Conservation (phyloP, 352 stramenopile genomes). For the Phytophthora meadii region DNA sequence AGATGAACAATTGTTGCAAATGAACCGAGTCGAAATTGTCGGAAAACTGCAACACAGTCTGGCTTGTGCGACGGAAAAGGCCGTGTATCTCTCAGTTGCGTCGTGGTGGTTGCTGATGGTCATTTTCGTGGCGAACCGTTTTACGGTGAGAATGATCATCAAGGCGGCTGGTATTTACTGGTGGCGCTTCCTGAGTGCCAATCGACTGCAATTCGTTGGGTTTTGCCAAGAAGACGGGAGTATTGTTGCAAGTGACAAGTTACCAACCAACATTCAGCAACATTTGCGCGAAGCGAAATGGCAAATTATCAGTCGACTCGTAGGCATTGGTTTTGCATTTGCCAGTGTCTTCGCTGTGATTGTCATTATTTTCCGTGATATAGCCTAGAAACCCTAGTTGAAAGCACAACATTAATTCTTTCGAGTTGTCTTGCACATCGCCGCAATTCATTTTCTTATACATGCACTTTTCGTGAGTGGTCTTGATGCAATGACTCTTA, state of each 20-base stretch:
- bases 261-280: slow-evolving; percentile 45
- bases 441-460: not conserved
- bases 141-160: slow-evolving; percentile 55
- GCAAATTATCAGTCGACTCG: slow-evolving; percentile 43
- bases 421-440: not conserved
- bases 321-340: slow-evolving; percentile 34
- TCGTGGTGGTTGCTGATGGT: slow-evolving; percentile 74
- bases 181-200: slow-evolving; percentile 66
- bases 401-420: not conserved
- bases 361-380: slow-evolving; percentile 23
- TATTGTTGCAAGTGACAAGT: slow-evolving; percentile 40
- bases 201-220: slow-evolving; percentile 59
- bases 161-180: slow-evolving; percentile 49
- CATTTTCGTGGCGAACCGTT: slow-evolving; percentile 52
- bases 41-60: slow-evolving; percentile 45
- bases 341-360: slow-evolving; percentile 20
- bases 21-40: slow-evolving; percentile 27
- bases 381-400: slow-evolving; percentile 8
- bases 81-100: slow-evolving; percentile 61
- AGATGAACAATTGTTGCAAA: slow-evolving; percentile 3
- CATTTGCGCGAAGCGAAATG: slow-evolving; percentile 53
- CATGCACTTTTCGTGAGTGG: slow-evolving; percentile 3
- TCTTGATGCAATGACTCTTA: slow-evolving; percentile 16
- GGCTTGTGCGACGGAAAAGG: slow-evolving; percentile 59
- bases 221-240: slow-evolving; percentile 63